These are phyloP conservation scores for Endoconidiophora polonica DNA, from an alignment of 2,329 filamentous ascomycete genomes.

Conservation along the genomic window DNA sequence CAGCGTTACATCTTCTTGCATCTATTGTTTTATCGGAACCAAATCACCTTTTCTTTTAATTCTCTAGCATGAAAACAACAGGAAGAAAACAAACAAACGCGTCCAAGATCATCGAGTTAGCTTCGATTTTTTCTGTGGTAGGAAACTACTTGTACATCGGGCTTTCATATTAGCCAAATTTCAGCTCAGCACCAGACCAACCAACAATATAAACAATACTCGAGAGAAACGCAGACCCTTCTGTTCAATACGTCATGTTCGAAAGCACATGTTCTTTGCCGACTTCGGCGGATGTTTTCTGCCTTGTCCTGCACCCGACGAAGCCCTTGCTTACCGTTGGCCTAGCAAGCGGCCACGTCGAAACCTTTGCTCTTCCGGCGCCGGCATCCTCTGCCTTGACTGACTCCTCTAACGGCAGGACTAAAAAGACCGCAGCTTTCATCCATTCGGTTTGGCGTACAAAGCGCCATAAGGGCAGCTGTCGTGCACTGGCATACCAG, in stretches of 20 bases:
- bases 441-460: constrained; percentile 80
- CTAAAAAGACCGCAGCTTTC: constrained; percentile 39
- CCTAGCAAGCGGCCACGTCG: constrained; percentile 68
- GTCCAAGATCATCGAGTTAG: no score
- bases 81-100: no score
- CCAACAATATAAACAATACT: background rate
- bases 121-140: no score
- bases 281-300: constrained; percentile 70
- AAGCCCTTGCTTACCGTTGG: constrained; percentile 77
- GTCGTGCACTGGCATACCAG: constrained; percentile 63
- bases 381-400: constrained; percentile 20
- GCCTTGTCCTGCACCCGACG: constrained; percentile 70
- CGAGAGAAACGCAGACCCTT: background rate
- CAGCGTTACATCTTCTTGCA: no score
- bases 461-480: constrained; percentile 83
- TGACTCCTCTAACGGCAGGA: constrained; percentile 32
- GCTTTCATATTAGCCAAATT: background rate
- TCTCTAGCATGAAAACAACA: no score
- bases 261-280: constrained; percentile 86
- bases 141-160: no score
- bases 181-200: background rate
- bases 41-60: no score
- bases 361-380: constrained; percentile 58
- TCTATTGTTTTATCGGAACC: no score
- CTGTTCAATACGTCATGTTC: constrained; percentile 41